Evolutionary conservation across 129 eudicot species (phyloP), one percentile per base, ranked within the genome.

Genomic region (Flaveria sonorensis): DNA sequence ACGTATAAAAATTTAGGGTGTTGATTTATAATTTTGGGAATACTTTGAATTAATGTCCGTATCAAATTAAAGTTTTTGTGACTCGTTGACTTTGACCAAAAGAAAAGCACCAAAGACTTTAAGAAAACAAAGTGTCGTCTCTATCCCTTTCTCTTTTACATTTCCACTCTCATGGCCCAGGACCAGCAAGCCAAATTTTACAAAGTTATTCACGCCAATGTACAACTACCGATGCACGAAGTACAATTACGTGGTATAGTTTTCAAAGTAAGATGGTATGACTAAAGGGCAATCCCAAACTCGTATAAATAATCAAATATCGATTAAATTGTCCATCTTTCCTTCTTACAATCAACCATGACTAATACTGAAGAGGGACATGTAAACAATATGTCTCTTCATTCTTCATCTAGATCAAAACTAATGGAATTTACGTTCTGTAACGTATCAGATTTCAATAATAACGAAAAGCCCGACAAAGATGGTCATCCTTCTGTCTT

Each of bases 341-440:
- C 23, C 20, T 75, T 64, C 63, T 75, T 53, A 62, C 30, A 30
- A 21, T n/a, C 28, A 71, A 72, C 65, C 32, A 72, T 72, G 65
- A 72, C 3, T 53, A 32, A 10, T 8, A 26, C 32, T 10, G 66
- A 52, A 53, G 19, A 72, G 14, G 7, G 10, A 32, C 65, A 72
- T 72, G 32, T 10, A 48, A 64, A 47, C 79, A 75, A 26, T 10
- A 64, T 43, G 69, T 76, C 73, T 47, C 73, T 76, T 50, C 73
- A 65, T 48, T 76, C 80, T 48, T 56, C 72, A 12, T 76, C 80
- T 19, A 13, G 4, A 65, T 65, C 80, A 30, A 39, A 32, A 76
- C 64, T 19, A 76, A 76, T 73, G 7, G 80, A 76, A 28, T 76
- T 76, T 76, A 76, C 80, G 55, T 76, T 76, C 4, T 64, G 80